Percentiles rank a stretch among this genome's conserved stretches.
phyloP scores from a whole-genome alignment of 2,329 filamentous ascomycete species.

The Paraphaeosphaeria sporulosa region DNA sequence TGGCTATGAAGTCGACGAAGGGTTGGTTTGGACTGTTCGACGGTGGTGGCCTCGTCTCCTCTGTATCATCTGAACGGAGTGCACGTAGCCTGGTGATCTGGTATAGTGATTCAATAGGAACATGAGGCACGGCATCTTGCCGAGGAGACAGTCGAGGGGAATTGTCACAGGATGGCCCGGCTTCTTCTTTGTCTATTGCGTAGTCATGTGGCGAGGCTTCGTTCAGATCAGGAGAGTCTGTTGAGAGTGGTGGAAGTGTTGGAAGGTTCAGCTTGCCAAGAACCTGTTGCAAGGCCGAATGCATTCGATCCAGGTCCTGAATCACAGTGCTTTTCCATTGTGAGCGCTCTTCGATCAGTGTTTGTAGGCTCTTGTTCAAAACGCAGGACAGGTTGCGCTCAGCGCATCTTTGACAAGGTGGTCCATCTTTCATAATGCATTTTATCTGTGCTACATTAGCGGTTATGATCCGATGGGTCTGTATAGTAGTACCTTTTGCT shows the following conservation, averaged over 20 bases:
- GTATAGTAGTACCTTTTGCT: conserved; percentile 52
- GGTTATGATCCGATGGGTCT: background rate
- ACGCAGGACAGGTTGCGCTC: conserved; percentile 60
- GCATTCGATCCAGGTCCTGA: conserved; percentile 39
- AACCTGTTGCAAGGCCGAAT: conserved; percentile 51
- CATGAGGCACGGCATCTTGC: conserved; percentile 37
- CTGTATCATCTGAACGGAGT: conserved; percentile 49
- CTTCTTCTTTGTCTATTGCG: conserved; percentile 48
- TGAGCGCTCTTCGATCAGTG: conserved; percentile 56
- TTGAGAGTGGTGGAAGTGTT: conserved; percentile 46
- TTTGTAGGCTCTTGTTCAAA: conserved; percentile 60
- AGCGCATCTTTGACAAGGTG: conserved; percentile 58
- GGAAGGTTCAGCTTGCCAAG: conserved; percentile 50
- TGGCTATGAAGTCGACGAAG: conserved; percentile 59
- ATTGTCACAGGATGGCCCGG: conserved; percentile 41
- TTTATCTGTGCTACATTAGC: conserved; percentile 48
- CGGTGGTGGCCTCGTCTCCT: conserved; percentile 37
- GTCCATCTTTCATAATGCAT: conserved; percentile 60
- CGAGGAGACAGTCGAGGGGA: conserved; percentile 38
- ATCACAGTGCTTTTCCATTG: conserved; percentile 40
- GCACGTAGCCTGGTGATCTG: conserved; percentile 55
- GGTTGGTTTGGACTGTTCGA: conserved; percentile 19
- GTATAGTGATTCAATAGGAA: conserved; percentile 58
- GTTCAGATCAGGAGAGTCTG: conserved; percentile 15
- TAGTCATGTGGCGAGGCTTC: conserved; percentile 36